phyloP scores from a whole-genome alignment of 768 basidiomycete genomes.

The Lactarius sp. region DNA sequence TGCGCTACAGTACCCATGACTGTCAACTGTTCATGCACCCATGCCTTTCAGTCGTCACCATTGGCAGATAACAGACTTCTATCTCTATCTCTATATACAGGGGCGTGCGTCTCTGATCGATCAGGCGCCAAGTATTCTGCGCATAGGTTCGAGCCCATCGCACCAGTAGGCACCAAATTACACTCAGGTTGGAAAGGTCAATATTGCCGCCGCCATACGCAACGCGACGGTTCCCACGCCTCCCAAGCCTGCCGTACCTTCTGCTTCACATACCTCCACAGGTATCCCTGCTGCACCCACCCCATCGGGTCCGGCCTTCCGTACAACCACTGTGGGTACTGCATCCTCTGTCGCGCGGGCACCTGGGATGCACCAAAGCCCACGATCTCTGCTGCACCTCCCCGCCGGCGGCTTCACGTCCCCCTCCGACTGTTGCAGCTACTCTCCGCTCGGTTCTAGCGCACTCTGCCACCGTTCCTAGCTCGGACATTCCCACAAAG shows the following conservation, averaged over 20 bases:
- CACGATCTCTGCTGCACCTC: slow-evolving; percentile 32
- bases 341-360: slow-evolving; percentile 35
- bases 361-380: slow-evolving; percentile 48
- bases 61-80: too few relatives aligned
- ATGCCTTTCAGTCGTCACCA: slow-evolving; percentile 22
- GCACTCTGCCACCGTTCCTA: slow-evolving; percentile 34
- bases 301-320: slow-evolving; percentile 35
- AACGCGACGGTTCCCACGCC: slow-evolving; percentile 22
- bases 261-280: slow-evolving; percentile 39
- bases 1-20: too few relatives aligned
- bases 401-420: slow-evolving; percentile 33
- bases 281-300: slow-evolving; percentile 32
- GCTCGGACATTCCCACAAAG: slow-evolving; percentile 55
- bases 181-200: slow-evolving; percentile 67
- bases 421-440: slow-evolving; percentile 35
- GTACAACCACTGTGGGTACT: slow-evolving; percentile 25
- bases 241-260: slow-evolving; percentile 19
- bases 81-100: too few relatives aligned
- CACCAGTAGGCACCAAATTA: slow-evolving; percentile 74
- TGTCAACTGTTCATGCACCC: too few relatives aligned
- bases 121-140: slow-evolving; percentile 88
- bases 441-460: slow-evolving; percentile 31
- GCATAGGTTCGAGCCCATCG: slow-evolving; percentile 75
- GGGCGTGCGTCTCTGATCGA: slow-evolving; percentile 52
- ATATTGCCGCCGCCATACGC: slow-evolving; percentile 53